Conservation (phyloP, 129 eudicot species). For the Lonicera japonica region DNA sequence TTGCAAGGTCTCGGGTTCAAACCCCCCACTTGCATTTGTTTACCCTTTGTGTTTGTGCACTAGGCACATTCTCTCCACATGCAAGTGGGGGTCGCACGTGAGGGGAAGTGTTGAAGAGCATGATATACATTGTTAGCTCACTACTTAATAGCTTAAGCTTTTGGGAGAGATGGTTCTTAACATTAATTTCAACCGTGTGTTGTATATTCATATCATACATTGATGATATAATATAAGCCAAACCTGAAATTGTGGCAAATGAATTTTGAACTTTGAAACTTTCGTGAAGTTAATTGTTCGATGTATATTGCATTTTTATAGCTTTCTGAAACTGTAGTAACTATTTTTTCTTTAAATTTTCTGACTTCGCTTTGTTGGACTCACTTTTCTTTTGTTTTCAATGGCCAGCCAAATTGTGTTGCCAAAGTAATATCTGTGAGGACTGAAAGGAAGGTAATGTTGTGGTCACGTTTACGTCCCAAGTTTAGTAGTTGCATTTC, state of each 20-base stretch:
- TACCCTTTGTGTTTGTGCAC: no score
- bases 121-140: no score
- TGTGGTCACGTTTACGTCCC: background rate
- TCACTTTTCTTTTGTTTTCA: constrained; percentile 16
- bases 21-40: no score
- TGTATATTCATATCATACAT: background rate
- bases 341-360: background rate
- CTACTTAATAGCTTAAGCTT: no score
- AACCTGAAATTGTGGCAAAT: no score
- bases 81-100: no score
- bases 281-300: background rate
- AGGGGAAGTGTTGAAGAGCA: no score
- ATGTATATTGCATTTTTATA: constrained; percentile 3
- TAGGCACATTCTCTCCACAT: no score
- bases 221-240: no score
- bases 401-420: constrained; percentile 68
- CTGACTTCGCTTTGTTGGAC: constrained; percentile 9
- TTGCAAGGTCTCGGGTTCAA: no score
- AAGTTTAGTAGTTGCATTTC: background rate
- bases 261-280: no score
- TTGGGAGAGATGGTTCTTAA: no score
- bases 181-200: background rate
- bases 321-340: background rate
- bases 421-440: constrained; percentile 65
- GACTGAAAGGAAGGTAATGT: constrained; percentile 68